A percentile compares a stretch with the other conserved stretches of the same genome.
Conservation (phyloP, 768 basidiomycete species). For the Boletus sp. region DNA sequence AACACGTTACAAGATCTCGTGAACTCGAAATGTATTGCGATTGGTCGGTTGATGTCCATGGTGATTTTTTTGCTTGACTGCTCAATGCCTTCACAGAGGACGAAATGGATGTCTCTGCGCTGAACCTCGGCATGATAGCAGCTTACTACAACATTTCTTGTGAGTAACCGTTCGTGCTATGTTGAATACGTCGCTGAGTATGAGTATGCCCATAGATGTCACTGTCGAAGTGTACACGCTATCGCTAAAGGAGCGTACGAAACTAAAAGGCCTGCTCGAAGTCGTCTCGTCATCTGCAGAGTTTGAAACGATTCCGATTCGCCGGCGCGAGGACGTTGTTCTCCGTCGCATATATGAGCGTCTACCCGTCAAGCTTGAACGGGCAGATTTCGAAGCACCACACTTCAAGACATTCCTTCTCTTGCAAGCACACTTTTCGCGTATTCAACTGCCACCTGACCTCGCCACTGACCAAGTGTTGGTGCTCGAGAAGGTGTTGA, state of each 20-base stretch:
- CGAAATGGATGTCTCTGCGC: constrained; percentile 87
- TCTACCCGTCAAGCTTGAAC: constrained; percentile 90
- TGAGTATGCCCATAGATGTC: constrained; percentile 55
- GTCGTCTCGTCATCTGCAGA: constrained; percentile 97
- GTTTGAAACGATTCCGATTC: constrained; percentile 92
- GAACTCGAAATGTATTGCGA: constrained; percentile 90
- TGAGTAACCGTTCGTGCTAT: constrained; percentile 34
- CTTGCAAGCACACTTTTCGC: constrained; percentile 94
- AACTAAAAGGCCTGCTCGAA: constrained; percentile 93
- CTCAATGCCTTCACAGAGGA: constrained; percentile 49
- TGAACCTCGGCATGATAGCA: constrained; percentile 98
- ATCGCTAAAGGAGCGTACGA: constrained; percentile 93
- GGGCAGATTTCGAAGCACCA: constrained; percentile 84
- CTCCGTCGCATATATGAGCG: constrained; percentile 92
- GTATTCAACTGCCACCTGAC: constrained; percentile 88
- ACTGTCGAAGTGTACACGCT: constrained; percentile 96
- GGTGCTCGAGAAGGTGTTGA: constrained; percentile 87
- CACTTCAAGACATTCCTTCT: constrained; percentile 98
- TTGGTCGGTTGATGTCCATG: constrained; percentile 48
- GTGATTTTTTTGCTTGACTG: neutral
- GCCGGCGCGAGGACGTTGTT: constrained; percentile 84
- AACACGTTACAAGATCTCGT: constrained; percentile 88
- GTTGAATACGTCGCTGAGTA: neutral
- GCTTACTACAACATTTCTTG: constrained; percentile 94
- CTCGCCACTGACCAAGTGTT: constrained; percentile 87